phyloP scores from a whole-genome alignment of 2,329 filamentous ascomycete species.

The Talaromyces sp. region DNA sequence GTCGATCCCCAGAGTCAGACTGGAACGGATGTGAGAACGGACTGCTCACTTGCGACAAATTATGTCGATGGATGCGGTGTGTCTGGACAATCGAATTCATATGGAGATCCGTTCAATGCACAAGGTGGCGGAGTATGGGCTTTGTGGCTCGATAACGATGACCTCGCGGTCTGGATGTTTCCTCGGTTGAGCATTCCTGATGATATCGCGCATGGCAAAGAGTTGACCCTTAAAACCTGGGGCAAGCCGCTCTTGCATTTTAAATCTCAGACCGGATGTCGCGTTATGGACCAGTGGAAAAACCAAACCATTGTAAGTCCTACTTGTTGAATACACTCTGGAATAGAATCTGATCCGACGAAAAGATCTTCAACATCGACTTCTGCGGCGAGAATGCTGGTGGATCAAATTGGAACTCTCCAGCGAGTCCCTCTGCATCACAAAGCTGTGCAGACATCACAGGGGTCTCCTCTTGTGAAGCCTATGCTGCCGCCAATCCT shows the following conservation, averaged over 20 bases:
- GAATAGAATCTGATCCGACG: conserved; percentile 7
- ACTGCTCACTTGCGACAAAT: conserved; percentile 56
- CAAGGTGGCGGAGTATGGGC: conserved; percentile 68
- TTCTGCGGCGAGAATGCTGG: conserved; percentile 90
- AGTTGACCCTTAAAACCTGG: conserved; percentile 65
- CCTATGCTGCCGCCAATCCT: conserved; percentile 70
- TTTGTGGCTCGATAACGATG: conserved; percentile 68
- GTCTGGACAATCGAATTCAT: conserved; percentile 51
- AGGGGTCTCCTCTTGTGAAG: conserved; percentile 57
- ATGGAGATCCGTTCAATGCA: conserved; percentile 68
- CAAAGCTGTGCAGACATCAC: conserved; percentile 59
- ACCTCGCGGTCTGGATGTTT: conserved; percentile 82
- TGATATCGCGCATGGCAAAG: conserved; percentile 55
- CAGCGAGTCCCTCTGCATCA: conserved; percentile 25
- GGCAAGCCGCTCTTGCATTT: conserved; percentile 56
- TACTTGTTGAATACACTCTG: background rate
- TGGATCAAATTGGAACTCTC: conserved; percentile 54
- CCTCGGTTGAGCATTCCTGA: conserved; percentile 62
- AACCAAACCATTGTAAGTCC: conserved; percentile 62
- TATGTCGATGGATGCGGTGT: conserved; percentile 60
- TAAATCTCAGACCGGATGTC: conserved; percentile 60
- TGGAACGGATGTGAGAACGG: conserved; percentile 47
- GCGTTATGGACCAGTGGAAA: conserved; percentile 67
- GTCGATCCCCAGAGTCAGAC: conserved; percentile 51
- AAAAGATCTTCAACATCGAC: conserved; percentile 63